These are phyloP conservation scores for Hippophae tibetana DNA, from an alignment of 306 rosid genomes.

Conservation along the genomic window DNA sequence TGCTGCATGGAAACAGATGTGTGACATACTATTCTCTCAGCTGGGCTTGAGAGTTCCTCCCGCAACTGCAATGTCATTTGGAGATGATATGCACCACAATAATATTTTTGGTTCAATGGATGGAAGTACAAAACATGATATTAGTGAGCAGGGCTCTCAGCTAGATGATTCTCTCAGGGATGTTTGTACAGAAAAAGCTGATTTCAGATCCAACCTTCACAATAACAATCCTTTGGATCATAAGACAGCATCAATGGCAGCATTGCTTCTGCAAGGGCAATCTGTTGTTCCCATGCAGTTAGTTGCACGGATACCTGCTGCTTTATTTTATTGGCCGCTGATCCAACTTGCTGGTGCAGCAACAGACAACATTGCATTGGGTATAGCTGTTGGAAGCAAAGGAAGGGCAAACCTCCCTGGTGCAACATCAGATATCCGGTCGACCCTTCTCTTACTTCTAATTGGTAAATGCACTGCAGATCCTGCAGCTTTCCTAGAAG, in stretches of 20 bases:
- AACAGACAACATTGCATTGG: constrained; percentile 85
- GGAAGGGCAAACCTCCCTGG: constrained; percentile 98
- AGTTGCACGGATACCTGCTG: constrained; percentile 89
- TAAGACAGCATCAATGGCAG: constrained; percentile 73
- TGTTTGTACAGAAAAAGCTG: constrained; percentile 45
- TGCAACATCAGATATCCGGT: constrained; percentile 90
- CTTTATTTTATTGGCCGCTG: constrained; percentile 86
- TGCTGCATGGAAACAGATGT: constrained; percentile 61
- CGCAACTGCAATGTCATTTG: constrained; percentile 40
- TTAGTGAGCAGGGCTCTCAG: constrained; percentile 21
- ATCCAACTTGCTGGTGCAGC: constrained; percentile 97
- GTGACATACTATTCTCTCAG: constrained; percentile 91
- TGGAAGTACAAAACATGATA: constrained; percentile 35
- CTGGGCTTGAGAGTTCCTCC: constrained; percentile 83
- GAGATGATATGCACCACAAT: constrained; percentile 51
- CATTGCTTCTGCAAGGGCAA: constrained; percentile 73
- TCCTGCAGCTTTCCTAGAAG: constrained; percentile 74
- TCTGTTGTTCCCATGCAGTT: constrained; percentile 92
- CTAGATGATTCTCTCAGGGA: constrained; percentile 35
- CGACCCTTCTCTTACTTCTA: constrained; percentile 80
- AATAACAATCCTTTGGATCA: constrained; percentile 44
- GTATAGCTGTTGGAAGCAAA: constrained; percentile 97
- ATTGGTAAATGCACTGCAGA: constrained; percentile 95
- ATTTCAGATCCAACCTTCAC: constrained; percentile 35
- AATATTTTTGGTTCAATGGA: constrained; percentile 27